Base-by-base conservation (phyloP, 2,329 filamentous ascomycete genomes). In the Stachybotrys chlorohalonatus region DNA sequence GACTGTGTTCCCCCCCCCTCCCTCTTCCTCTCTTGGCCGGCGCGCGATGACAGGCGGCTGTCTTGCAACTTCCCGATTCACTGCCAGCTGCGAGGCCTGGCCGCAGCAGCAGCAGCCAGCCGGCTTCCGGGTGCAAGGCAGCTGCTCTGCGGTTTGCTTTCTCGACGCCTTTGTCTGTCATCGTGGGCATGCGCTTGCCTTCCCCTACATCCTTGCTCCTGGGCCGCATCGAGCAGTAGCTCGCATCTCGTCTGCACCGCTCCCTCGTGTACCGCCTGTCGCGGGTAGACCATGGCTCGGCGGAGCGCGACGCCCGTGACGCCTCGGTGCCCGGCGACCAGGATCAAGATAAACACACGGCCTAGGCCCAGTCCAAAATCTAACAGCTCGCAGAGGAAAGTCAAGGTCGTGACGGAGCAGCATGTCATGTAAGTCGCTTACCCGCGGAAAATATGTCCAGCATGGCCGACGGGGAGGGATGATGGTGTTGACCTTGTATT, bases 381-480 rank as follows among this genome's bases (percentile, higher is more conserved):
- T 70, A 64, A 71, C 63, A 52, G 54, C 39, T 8, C 86, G 66
- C 88, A 96, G 82, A 85, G 94, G 67, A 89, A 84, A 68, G 81
- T 99, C 73, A 95, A 93, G 82, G 84, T 99, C 75, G 82, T 96
- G 63, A 97, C 94, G 52, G 86, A 94, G 76, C 93, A 97, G 73
- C 82, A 85, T 69, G 82, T 91, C 73, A 89, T 91, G 90, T 95
- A 83, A 74, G 87, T 82, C 59, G 55, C 53, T 31, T 24, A 24
- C 24, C 24, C 24, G 24, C 24, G 24, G 24, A 24, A 24, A 24
- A 24, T 7, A 53, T 56, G 49, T 32, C 49, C 47, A 31, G 48
- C 47, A 48, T 36, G 47, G 48, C 39, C 15, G 46, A 24, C 24
- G 24, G 24, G 24, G 24, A 24, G 24, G 24, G 24, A 24, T 4